Evolutionary conservation across 352 stramenopile genomes (phyloP).

Genomic region (Thalassiosira allenii): DNA sequence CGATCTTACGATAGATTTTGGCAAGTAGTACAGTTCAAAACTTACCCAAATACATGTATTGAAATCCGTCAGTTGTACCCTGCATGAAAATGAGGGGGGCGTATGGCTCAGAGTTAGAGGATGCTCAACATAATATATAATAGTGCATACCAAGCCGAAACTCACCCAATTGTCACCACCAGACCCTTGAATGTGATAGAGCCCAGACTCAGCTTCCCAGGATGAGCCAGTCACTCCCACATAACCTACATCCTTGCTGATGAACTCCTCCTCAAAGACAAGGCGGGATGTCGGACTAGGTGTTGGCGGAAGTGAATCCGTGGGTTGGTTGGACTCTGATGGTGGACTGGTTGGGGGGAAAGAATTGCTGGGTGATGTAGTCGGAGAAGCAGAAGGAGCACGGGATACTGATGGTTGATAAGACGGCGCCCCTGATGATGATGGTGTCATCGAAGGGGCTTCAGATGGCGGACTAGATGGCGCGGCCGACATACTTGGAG

Average conservation of each 20-base stretch:
- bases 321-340: slow-evolving; percentile 18
- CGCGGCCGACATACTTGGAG: not conserved
- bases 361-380: slow-evolving; percentile 3
- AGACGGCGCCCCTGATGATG: slow-evolving; percentile 12
- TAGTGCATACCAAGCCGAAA: too few relatives aligned
- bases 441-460: slow-evolving; percentile 35
- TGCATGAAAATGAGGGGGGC: too few relatives aligned
- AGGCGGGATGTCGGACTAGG: slow-evolving; percentile 9
- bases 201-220: slow-evolving; percentile 22
- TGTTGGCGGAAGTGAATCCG: slow-evolving; percentile 26
- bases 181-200: slow-evolving; percentile 39
- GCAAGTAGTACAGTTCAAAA: too few relatives aligned
- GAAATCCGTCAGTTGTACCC: slow-evolving; percentile 41
- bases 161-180: slow-evolving; percentile 40
- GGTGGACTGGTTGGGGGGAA: not conserved
- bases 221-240: slow-evolving; percentile 20
- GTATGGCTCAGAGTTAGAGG: too few relatives aligned
- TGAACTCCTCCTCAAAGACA: slow-evolving; percentile 43
- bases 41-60: slow-evolving; percentile 64
- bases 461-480: slow-evolving; percentile 6
- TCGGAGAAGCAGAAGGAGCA: slow-evolving; percentile 13
- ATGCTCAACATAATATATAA: too few relatives aligned
- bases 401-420: slow-evolving; percentile 17
- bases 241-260: slow-evolving; percentile 36
- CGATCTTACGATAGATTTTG: too few relatives aligned